Base-by-base conservation (phyloP, 345 rosid genomes). In the Fremontodendron californicum region DNA sequence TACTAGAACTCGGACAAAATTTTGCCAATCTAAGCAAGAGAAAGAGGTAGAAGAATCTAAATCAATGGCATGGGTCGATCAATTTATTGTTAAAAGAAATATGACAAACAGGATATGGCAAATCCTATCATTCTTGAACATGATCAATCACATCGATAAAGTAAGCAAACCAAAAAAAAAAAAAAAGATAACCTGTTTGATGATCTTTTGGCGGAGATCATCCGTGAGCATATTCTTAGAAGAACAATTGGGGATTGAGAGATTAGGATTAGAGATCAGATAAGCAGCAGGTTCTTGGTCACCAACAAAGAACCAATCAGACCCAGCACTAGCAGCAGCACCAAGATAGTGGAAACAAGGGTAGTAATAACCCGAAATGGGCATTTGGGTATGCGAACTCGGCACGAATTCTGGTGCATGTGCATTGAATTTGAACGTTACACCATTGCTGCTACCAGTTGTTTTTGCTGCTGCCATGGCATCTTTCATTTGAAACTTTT, bases 381-480 rank as follows among this genome's bases (percentile, higher is more conserved):
- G 86, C 80, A 83, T 66, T 63, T 87, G 88, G 71, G 85, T 35
- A 18, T 85, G 92, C 21, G 94, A 88, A 80, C 89, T 83, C 0
- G 98, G 98, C 13, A 94, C 90, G 49, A 96, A 96, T 42, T 96
- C 99, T 1, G 97, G 95, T 6, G 98, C 98, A 31, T 89, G 93
- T 1, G 89, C 99, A 75, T 96, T 96, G 88, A 96, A 94, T 84
- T 88, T 94, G 89, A 96, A 96, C 19, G 92, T 13, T 35, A 75
- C 73, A 75, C 37, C 67, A 45, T 78, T 76, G 78, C 52, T 49
- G 31, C 79, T 62, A 78, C 77, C 77, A 43, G 84, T 76, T 77
- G 79, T 77, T 75, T 81, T 85, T 9, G 76, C 63, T 11, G 75
- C 66, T 75, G 77, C 78, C 75, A 79, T 8, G 57, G 40, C 42